Evolutionary conservation across 148 eudicot genomes (phyloP).

Genomic region (Rheum nobile): DNA sequence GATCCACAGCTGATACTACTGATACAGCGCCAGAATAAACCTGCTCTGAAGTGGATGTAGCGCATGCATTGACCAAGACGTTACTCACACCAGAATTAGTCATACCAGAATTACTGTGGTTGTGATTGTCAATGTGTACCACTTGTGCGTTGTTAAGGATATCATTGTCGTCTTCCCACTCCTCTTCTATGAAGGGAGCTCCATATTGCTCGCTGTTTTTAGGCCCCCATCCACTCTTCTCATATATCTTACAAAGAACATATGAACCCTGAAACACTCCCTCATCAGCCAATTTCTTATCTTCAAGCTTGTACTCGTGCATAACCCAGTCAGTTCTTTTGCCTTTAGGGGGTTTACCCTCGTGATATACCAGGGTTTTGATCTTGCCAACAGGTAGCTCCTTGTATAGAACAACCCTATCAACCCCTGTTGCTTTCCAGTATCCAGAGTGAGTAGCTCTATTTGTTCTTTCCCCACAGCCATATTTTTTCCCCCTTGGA

Average conservation of each 20-base stretch:
- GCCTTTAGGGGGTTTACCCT: constrained; percentile 53
- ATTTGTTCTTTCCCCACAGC: constrained; percentile 37
- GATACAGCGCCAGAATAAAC: background rate
- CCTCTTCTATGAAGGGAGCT: constrained; percentile 65
- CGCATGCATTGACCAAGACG: background rate
- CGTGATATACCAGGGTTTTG: constrained; percentile 64
- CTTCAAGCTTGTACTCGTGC: constrained; percentile 54
- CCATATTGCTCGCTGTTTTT: constrained; percentile 65
- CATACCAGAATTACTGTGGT: constrained; percentile 1
- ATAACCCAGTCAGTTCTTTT: constrained; percentile 84
- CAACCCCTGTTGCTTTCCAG: constrained; percentile 87
- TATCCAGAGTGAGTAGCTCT: constrained; percentile 58
- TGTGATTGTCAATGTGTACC: background rate
- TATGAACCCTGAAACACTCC: constrained; percentile 22
- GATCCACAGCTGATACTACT: background rate
- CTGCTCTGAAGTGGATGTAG: background rate
- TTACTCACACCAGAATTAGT: background rate
- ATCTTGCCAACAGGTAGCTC: constrained; percentile 44
- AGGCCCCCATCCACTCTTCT: constrained; percentile 34
- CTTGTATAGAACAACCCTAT: constrained; percentile 26
- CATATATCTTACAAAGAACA: constrained; percentile 8
- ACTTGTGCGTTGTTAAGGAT: background rate
- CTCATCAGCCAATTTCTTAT: constrained; percentile 23
- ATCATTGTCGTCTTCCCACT: constrained; percentile 42
- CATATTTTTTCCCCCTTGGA: constrained; percentile 45